Evolutionary conservation across 2,329 filamentous ascomycete genomes (phyloP).

Genomic region (Plectosphaerella plurivora): DNA sequence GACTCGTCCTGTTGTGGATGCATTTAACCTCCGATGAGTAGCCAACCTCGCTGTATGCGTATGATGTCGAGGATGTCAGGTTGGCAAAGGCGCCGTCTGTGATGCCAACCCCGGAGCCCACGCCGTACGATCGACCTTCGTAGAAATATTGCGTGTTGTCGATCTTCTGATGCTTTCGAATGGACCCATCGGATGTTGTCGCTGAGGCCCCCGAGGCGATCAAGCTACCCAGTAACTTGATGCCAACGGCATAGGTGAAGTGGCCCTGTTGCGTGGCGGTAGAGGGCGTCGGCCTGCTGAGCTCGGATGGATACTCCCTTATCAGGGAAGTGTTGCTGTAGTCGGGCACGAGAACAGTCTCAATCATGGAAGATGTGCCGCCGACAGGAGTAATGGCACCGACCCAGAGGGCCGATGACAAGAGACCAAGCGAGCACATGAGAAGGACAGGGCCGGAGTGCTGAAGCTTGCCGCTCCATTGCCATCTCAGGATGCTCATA

Average conservation of each 20-base stretch:
- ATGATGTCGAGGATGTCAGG: constrained; percentile 9
- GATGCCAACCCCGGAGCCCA: constrained; percentile 19
- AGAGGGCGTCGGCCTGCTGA: constrained; percentile 9
- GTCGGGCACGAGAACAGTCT: constrained; percentile 14
- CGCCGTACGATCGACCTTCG: constrained; percentile 20
- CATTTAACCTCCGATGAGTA: constrained; percentile 25
- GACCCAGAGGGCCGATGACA: constrained; percentile 12
- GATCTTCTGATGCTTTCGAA: constrained; percentile 16
- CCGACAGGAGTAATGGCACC: constrained; percentile 17
- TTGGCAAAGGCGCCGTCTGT: constrained; percentile 6
- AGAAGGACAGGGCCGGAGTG: background rate
- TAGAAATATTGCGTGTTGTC: constrained; percentile 20
- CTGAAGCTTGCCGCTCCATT: background rate
- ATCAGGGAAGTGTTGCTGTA: constrained; percentile 14
- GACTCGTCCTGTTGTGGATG: constrained; percentile 27
- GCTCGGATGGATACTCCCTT: constrained; percentile 18
- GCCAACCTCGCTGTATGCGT: constrained; percentile 26
- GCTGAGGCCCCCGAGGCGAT: constrained; percentile 15
- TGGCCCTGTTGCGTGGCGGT: constrained; percentile 12
- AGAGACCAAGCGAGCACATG: constrained; percentile 1
- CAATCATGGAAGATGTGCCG: constrained; percentile 3
- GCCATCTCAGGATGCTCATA: constrained; percentile 1
- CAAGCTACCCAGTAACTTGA: constrained; percentile 15
- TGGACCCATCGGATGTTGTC: constrained; percentile 12
- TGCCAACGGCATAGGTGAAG: constrained; percentile 19